phyloP scores from a whole-genome alignment of 306 rosid genomes.

The Corylus avellana region DNA sequence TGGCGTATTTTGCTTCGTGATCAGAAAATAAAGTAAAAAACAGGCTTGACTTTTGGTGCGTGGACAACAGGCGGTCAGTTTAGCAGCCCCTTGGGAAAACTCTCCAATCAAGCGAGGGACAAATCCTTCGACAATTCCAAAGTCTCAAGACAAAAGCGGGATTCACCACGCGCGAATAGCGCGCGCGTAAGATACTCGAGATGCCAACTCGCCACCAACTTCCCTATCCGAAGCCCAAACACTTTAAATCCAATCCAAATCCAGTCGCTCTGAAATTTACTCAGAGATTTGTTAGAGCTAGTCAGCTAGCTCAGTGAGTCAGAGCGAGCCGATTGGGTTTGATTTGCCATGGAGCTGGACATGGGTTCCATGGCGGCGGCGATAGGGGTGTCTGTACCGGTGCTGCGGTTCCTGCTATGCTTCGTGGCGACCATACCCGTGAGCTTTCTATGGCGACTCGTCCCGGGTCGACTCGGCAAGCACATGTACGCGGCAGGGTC shows the following conservation, averaged over 20 bases:
- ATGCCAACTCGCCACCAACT: background rate
- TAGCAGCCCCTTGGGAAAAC: background rate
- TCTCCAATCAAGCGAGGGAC: background rate
- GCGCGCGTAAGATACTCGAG: background rate
- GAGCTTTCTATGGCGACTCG: conserved; percentile 68
- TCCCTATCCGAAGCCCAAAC: background rate
- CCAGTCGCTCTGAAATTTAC: background rate
- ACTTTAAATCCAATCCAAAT: background rate
- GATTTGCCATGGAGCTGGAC: conserved; percentile 61
- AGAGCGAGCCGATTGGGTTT: background rate
- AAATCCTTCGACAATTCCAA: background rate
- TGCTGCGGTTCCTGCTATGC: conserved; percentile 85
- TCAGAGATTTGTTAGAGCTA: background rate
- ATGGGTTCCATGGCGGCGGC: conserved; percentile 84
- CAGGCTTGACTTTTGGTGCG: too few species aligned
- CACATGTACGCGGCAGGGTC: conserved; percentile 71
- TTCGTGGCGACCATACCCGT: conserved; percentile 83
- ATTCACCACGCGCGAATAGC: background rate
- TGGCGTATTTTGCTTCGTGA: too few species aligned
- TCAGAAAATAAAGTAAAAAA: too few species aligned
- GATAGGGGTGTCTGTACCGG: conserved; percentile 80
- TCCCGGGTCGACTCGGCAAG: conserved; percentile 64
- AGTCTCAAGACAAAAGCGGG: background rate
- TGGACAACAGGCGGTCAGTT: background rate
- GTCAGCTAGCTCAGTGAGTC: background rate